Evolutionary conservation across 352 stramenopile species (phyloP), one percentile per base, ranked within the genome.

Genomic region (Phytophthora foliorum): DNA sequence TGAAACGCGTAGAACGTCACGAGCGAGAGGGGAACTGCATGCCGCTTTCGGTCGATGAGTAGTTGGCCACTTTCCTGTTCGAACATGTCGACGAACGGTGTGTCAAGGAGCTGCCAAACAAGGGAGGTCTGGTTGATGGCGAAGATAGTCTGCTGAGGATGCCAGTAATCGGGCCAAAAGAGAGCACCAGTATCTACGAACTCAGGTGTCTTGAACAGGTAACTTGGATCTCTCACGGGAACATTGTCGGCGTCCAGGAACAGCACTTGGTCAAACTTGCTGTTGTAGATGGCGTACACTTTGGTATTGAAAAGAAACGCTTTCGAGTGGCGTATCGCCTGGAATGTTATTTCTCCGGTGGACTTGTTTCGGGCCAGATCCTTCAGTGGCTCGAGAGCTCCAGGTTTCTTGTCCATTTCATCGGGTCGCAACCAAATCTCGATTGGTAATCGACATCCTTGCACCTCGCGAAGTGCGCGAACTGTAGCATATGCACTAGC

Each of bases 61-160:
- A 90, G 36, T 32, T 90, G 82, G 3, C 82, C 82, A 29, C 79
- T 88, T 39, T 90, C 82, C 64, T 90, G 82, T 64, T 90, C 82
- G 51, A 86, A 86, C 81, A 88, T 89, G 60, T 84, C 67, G 25
- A 86, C 75, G 38, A 80, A 84, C 4, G 64, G 61, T 41, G 81
- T 49, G 32, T 72, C 77, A 3, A 90, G 62, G 13, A 88, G 56
- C 39, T 85, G 67, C 82, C 82, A 90, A 22, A 68, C 44, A 0
- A 72, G 31, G 6, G 64, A 72, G 24, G 59, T 63, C 27, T 62
- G 63, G 42, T 72, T 56, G 34, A 72, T 67, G 17, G 21, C 36
- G 17, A 72, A 72, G 27, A 72, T 68, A 58, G 49, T 76, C 22
- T 41, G 72, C 29, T 27, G 29, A 19, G 64, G 64, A 44, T 72